phyloP scores from a whole-genome alignment of 2,329 filamentous ascomycete genomes.

The Neonectria magnoliae region DNA sequence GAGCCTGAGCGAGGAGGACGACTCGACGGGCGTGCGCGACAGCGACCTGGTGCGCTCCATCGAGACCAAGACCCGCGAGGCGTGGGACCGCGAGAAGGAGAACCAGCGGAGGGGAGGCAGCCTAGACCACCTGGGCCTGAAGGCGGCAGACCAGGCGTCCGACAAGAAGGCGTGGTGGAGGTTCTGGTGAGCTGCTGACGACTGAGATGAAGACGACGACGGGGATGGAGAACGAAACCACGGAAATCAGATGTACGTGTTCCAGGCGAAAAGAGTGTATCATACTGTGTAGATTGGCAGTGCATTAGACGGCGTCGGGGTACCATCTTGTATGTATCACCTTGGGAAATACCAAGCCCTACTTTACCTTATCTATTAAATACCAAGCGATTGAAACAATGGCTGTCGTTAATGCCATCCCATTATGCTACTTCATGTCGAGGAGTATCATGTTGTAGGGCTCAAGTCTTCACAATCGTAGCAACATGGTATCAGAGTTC shows the following conservation, averaged over 20 bases:
- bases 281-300: constrained; percentile 56
- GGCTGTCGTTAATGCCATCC: neutral
- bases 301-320: constrained; percentile 58
- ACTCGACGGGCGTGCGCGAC: constrained; percentile 30
- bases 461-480: neutral
- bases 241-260: constrained; percentile 33
- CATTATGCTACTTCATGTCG: neutral
- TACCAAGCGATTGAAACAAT: constrained; percentile 38
- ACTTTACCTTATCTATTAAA: constrained; percentile 44
- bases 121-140: constrained; percentile 60
- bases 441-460: neutral
- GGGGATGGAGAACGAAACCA: constrained; percentile 5
- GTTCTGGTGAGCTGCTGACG: constrained; percentile 48
- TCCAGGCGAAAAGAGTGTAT: constrained; percentile 46
- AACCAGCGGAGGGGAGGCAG: constrained; percentile 62
- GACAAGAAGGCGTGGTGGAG: constrained; percentile 64
- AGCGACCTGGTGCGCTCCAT: constrained; percentile 38
- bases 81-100: constrained; percentile 60
- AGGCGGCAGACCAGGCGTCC: constrained; percentile 41
- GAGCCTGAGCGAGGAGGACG: constrained; percentile 36
- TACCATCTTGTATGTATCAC: constrained; percentile 49
- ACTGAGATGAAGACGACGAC: constrained; percentile 33
- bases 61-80: constrained; percentile 53
- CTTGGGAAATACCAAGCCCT: constrained; percentile 43
- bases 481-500: neutral